Evolutionary conservation across 441 rosid genomes (phyloP), one percentile per base, ranked within the genome.

Genomic region (Capsella rubella): DNA sequence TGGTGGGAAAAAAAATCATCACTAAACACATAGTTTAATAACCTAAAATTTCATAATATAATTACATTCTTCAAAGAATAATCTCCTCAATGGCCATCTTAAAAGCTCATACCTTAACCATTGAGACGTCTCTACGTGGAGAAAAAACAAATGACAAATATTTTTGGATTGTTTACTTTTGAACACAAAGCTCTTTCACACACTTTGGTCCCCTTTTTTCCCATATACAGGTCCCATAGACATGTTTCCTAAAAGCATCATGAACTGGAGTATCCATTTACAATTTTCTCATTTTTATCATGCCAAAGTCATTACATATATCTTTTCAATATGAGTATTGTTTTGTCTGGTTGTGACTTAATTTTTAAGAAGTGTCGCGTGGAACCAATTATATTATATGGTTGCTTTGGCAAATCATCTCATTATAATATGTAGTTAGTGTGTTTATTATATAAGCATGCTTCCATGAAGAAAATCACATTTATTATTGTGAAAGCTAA

Each of bases 361-460:
- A 21, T 21, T 21, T 21, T 21, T 21, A 54, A 64, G 21, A 55
- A 54, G 66, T 72, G 59, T 64, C 25, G 0, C 50, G 87, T 84
- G 89, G 87, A 84, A 70, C 90, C 93, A 87, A 88, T 87, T 80
- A 82, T 82, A 35, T 0, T 82, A 35, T 0, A 34, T 3, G 71
- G 74, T 74, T 62, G 51, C 46, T 53, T 80, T 54, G 32, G 10
- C 58, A 46, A 40, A 43, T n/a, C 25, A 42, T 71, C n/a, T n/a
- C 31, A 4, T 13, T 21, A 42, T 40, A 3, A 53, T 15, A 40
- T 52, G 10, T 18, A 21, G 15, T 37, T 21, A 21, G 34, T 46
- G 31, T 28, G 25, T 21, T 21, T 21, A 21, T 25, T 63, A 21
- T 29, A 8, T 43, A 12, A 21, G 45, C 78, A 80, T 83, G 82